Percentiles rank a stretch among this genome's conserved stretches.
These are phyloP conservation scores for Neonectria magnoliae DNA, from an alignment of 2,329 filamentous ascomycete species.

Conservation along the genomic window DNA sequence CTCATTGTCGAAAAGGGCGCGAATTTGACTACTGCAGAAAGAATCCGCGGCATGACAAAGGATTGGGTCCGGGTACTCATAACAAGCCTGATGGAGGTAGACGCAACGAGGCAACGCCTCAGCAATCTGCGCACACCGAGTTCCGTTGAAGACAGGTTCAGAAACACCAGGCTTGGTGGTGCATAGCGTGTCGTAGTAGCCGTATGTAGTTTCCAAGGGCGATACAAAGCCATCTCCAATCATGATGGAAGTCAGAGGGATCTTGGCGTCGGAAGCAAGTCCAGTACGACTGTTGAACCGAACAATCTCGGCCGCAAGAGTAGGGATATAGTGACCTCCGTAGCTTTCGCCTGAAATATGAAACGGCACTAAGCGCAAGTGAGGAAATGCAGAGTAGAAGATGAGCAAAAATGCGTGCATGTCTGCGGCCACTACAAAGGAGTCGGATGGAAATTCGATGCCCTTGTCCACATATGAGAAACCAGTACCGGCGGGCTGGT, in stretches of 20 bases:
- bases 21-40: too few relatives aligned
- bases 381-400: constrained; percentile 1
- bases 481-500: constrained; percentile 34
- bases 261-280: neutral
- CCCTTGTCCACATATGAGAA: constrained; percentile 36
- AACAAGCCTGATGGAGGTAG: too few relatives aligned
- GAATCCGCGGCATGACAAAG: too few relatives aligned
- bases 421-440: constrained; percentile 30
- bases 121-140: too few relatives aligned
- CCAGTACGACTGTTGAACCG: constrained; percentile 21
- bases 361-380: too few relatives aligned
- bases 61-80: too few relatives aligned
- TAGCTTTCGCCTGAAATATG: too few relatives aligned
- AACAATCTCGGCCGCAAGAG: constrained; percentile 34
- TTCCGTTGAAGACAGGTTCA: too few relatives aligned
- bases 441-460: constrained; percentile 24
- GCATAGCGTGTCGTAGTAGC: too few relatives aligned
- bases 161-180: too few relatives aligned
- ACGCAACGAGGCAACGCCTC: too few relatives aligned
- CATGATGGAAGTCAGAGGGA: constrained; percentile 27
- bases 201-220: constrained; percentile 21
- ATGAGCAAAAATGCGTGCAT: constrained; percentile 35
- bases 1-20: too few relatives aligned
- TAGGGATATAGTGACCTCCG: neutral
- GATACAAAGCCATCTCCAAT: constrained; percentile 37